Base-by-base conservation (phyloP, 768 basidiomycete genomes). In the Pleurotus tuber-regium region DNA sequence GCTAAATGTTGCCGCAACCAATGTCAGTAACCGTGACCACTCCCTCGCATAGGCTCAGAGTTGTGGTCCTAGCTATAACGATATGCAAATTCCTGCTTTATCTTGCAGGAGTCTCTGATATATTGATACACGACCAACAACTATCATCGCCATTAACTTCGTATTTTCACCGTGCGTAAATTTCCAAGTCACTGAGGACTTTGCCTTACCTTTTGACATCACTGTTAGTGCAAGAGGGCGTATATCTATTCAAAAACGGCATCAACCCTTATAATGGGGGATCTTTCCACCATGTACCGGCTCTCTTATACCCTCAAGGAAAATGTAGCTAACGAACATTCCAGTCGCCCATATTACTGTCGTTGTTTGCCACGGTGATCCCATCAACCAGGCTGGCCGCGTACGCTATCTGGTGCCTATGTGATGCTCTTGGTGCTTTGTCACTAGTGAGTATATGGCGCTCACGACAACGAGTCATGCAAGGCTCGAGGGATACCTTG, bases 181-280 rank as follows among this genome's bases (percentile, higher is more conserved):
- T 33, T n/a, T 29, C 23, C 43, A 43, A 3, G 41, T 56, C n/a
- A 33, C 19, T 18, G 36, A 40, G 38, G 19, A 33, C 48, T 10
- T 26, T 50, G 59, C 54, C 24, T 50, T 49, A 33, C 24, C 51
- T 46, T 33, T 40, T 61, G 59, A 51, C 57, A 47, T 58, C 52
- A 54, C 16, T 46, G 43, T 36, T 55, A 98, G 96, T 98, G 53
- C 83, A 84, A 63, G 96, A 98, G 68, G 95, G 94, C 14, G 76
- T 96, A 4, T 92, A 86, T 68, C 78, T 98, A 12, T 86, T 85
- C 55, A 71, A 77, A 35, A 73, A 88, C 68, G 84, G 82, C n/a
- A 71, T 91, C 19, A 82, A 94, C 63, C 94, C 94, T 25, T 98
- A 97, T 59, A 79, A 86, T 51, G 94, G 92, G 33, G 89, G 91